Evolutionary conservation across 1,139 yeast species (phyloP).

Genomic region (Pichia sp.): DNA sequence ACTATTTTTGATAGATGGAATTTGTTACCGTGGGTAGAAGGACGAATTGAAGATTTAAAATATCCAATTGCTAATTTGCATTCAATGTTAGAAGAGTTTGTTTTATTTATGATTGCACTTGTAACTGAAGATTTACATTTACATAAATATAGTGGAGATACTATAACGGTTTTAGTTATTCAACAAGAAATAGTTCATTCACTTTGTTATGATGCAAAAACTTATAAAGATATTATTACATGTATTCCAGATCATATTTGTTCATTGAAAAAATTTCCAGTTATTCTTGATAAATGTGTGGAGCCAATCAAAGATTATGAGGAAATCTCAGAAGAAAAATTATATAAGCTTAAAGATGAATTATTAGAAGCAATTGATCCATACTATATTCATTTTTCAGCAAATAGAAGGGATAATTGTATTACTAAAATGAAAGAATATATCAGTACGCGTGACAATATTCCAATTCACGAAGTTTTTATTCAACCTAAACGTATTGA

Average conservation of each 20-base stretch:
- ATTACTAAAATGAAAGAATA: conserved; percentile 45
- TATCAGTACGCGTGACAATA: conserved; percentile 32
- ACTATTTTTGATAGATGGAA: conserved; percentile 70
- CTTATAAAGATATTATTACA: conserved; percentile 63
- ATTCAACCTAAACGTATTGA: conserved; percentile 43
- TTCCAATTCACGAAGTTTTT: conserved; percentile 37
- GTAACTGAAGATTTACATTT: conserved; percentile 64
- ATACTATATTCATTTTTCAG: conserved; percentile 68
- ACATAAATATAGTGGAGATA: conserved; percentile 43
- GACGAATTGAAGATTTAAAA: conserved; percentile 34
- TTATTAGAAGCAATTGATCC: conserved; percentile 28
- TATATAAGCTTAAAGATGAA: conserved; percentile 32
- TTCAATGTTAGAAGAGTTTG: conserved; percentile 72
- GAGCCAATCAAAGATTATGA: conserved; percentile 24
- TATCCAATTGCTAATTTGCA: conserved; percentile 36
- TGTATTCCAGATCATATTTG: conserved; percentile 72
- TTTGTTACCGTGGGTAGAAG: conserved; percentile 44
- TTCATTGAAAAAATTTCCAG: conserved; percentile 68
- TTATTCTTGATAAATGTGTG: conserved; percentile 36
- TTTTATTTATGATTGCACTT: conserved; percentile 62
- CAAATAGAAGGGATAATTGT: conserved; percentile 74
- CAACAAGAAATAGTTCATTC: conserved; percentile 71
- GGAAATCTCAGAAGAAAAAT: conserved; percentile 28
- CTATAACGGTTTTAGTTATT: conserved; percentile 48
- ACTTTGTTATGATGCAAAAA: conserved; percentile 65